A percentile compares a stretch with the other conserved stretches of the same genome.
These are phyloP conservation scores for Thermothelomyces thermophilus DNA, from an alignment of 2,329 filamentous ascomycete genomes.

Conservation along the genomic window DNA sequence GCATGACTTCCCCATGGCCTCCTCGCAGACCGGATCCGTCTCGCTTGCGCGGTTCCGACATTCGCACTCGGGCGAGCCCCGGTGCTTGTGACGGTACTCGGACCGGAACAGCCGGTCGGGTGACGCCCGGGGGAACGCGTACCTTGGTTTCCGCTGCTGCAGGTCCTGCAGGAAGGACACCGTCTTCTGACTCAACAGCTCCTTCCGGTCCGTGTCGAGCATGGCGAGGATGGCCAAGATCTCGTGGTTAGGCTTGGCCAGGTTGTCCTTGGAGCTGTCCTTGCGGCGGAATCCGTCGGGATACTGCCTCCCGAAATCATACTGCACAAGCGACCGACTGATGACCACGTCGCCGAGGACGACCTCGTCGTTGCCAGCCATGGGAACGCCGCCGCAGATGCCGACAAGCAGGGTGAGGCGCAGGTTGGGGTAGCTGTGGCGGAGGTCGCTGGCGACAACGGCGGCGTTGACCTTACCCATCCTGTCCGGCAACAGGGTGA, in stretches of 20 bases:
- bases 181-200: slow-evolving; percentile 10
- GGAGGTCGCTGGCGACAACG: slow-evolving; percentile 25
- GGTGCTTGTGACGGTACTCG: slow-evolving; percentile 16
- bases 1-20: slow-evolving; percentile 22
- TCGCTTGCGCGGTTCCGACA: slow-evolving; percentile 9
- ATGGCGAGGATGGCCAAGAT: slow-evolving; percentile 10
- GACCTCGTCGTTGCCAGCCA: slow-evolving; percentile 10
- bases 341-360: slow-evolving; percentile 25
- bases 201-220: slow-evolving; percentile 17
- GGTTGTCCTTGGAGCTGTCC: slow-evolving; percentile 13
- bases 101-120: slow-evolving; percentile 19
- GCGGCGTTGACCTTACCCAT: slow-evolving; percentile 26
- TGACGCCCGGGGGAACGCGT: slow-evolving; percentile 13
- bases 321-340: slow-evolving; percentile 21
- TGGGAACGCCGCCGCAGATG: slow-evolving; percentile 24
- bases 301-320: slow-evolving; percentile 23
- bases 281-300: slow-evolving; percentile 19
- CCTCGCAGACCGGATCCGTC: slow-evolving; percentile 20
- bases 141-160: not conserved
- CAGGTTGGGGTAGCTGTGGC: slow-evolving; percentile 21
- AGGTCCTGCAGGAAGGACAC: not conserved
- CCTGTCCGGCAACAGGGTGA: slow-evolving; percentile 1
- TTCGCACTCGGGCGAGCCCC: not conserved
- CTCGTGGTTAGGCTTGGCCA: slow-evolving; percentile 15
- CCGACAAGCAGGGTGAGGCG: slow-evolving; percentile 23